Conservation (phyloP, 2,329 filamentous ascomycete species). For the Cercospora sesami region DNA sequence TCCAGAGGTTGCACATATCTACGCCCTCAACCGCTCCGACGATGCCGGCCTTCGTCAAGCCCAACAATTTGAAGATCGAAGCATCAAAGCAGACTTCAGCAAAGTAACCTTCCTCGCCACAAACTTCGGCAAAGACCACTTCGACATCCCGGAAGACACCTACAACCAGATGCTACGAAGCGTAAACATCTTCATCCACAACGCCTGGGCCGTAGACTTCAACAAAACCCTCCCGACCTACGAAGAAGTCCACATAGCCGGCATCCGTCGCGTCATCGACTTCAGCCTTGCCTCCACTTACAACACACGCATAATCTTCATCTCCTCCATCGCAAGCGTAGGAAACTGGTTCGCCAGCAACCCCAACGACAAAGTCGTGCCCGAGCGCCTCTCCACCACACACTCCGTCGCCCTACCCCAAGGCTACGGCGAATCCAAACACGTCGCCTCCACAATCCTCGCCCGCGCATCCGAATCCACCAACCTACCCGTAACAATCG, state of each 20-base stretch:
- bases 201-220: constrained; percentile 45
- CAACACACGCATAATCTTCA: constrained; percentile 40
- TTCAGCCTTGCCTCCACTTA: constrained; percentile 31
- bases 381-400: constrained; percentile 37
- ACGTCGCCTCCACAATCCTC: constrained; percentile 39
- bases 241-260: constrained; percentile 36
- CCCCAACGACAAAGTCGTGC: constrained; percentile 30
- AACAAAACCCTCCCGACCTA: constrained; percentile 39
- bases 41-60: constrained; percentile 31
- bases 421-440: constrained; percentile 45
- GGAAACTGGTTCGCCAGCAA: constrained; percentile 30
- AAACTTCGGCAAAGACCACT: constrained; percentile 29
- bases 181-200: constrained; percentile 40
- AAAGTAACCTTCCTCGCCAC: constrained; percentile 32
- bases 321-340: constrained; percentile 43
- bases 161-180: constrained; percentile 29
- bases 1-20: constrained; percentile 32
- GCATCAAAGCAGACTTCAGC: constrained; percentile 28
- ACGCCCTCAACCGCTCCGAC: constrained; percentile 36
- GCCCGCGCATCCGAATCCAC: constrained; percentile 33
- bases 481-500: constrained; percentile 28
- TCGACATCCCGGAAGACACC: constrained; percentile 31
- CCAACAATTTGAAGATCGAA: constrained; percentile 28
- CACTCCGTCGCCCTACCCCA: constrained; percentile 33
- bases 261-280: constrained; percentile 34